Evolutionary conservation across 2,329 filamentous ascomycete species (phyloP), one percentile per base, ranked within the genome.

Genomic region (Sporothrix sp.): DNA sequence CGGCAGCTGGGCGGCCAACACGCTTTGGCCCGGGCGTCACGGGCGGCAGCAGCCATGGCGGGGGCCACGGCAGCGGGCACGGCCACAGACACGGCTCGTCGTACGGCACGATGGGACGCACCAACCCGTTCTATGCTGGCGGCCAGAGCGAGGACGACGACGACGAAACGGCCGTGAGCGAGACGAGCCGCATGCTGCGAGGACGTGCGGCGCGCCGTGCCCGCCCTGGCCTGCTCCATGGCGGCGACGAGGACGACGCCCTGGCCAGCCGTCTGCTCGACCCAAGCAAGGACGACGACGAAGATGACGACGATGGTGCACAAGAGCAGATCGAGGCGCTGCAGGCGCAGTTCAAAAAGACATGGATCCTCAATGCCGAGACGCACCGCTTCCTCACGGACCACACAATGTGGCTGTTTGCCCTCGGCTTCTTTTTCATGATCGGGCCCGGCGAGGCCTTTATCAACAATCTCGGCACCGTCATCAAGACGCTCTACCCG

Each of bases 391-490:
- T 97, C 65, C 74, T 98, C 9, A 75, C 79, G 21, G 93, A 98
- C 59, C 82, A 78, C 54, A 96, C 89, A 11, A 97, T 97, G 91
- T 98, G 91, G 91, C 86, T 82, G 63, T 84, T 98, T 58, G 88
- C 91, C 0, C 71, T 83, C 1, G 90, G 89, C 18, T 97, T 98
- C 68, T 87, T 97, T 66, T 77, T 97, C 56, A 87, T 95, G 59
- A 87, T 90, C 49, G 93, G 93, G 0, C 91, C 93, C 0, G 91
- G 90, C n/a, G 93, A 98, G 68, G 87, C 91, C 10, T 98, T 96
- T 65, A 89, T 97, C 68, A 98, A 97, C 69, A 98, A 97, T 60
- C 72, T 98, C 9, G 93, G 93, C 32, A 96, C 90, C 21, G 84
- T 98, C 54, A 90, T 97, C 59, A 84, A 86, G 58, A 95, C 91